Evolutionary conservation across 345 rosid genomes (phyloP).

Genomic region (Fremontodendron californicum): DNA sequence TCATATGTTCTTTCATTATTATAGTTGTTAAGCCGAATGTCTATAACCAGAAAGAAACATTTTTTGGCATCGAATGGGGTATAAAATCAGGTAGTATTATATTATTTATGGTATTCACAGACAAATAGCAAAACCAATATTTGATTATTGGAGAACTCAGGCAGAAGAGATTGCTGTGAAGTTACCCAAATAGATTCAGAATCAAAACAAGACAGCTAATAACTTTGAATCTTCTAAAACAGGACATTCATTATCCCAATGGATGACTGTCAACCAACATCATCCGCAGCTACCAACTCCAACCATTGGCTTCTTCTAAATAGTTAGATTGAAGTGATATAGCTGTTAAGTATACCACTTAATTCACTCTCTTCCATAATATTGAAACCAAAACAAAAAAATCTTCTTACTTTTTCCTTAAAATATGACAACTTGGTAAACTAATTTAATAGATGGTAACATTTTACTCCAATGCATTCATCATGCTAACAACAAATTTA

Average conservation of each 20-base stretch:
- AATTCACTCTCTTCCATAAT: neutral
- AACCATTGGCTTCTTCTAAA: neutral
- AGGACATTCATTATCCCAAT: neutral
- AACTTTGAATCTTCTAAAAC: too few relatives aligned
- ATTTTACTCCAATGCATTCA: neutral
- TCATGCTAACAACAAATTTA: neutral
- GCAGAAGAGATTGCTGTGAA: neutral
- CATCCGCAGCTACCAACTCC: too few relatives aligned
- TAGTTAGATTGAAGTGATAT: too few relatives aligned
- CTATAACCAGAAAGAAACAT: neutral
- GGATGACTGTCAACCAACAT: neutral
- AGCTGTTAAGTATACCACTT: neutral
- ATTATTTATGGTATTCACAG: neutral
- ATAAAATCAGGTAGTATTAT: neutral
- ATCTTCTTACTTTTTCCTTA: too few relatives aligned
- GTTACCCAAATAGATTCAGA: neutral
- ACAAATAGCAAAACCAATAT: neutral
- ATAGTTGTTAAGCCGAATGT: neutral
- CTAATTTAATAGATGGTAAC: neutral
- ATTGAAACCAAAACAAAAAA: neutral
- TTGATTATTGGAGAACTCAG: neutral
- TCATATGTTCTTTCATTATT: neutral
- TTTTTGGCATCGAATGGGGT: neutral
- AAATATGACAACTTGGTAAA: too few relatives aligned
- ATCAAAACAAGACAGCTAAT: neutral